Conservation (phyloP, 495 filamentous ascomycete genomes). For the Mycothermus thermophilus region DNA sequence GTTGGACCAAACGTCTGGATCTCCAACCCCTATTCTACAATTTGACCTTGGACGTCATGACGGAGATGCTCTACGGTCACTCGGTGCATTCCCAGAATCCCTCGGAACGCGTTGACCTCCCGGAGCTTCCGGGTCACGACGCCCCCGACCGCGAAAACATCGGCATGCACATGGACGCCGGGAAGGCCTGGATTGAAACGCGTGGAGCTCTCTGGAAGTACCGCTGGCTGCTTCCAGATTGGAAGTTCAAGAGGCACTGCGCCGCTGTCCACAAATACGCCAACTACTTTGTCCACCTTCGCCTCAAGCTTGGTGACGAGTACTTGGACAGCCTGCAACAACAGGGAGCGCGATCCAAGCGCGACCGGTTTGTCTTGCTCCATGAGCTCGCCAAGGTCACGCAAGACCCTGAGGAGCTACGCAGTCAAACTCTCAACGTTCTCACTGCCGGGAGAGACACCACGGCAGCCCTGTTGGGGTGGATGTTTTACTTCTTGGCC, state of each 20-base stretch:
- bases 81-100: conserved; percentile 24
- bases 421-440: conserved; percentile 51
- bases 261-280: conserved; percentile 34
- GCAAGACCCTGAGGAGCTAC: conserved; percentile 41
- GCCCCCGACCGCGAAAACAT: conserved; percentile 19
- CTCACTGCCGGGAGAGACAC: conserved; percentile 47
- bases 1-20: conserved; percentile 30
- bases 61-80: conserved; percentile 60
- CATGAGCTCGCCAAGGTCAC: conserved; percentile 48
- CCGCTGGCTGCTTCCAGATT: conserved; percentile 34
- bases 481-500: conserved; percentile 40
- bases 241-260: conserved; percentile 30
- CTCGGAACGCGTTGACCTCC: conserved; percentile 6
- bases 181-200: conserved; percentile 32
- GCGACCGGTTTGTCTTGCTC: conserved; percentile 45
- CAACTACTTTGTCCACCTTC: conserved; percentile 33
- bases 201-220: conserved; percentile 31
- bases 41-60: conserved; percentile 56
- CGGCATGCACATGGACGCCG: conserved; percentile 31
- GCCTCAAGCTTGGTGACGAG: conserved; percentile 7
- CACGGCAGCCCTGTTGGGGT: conserved; percentile 43
- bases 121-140: conserved; percentile 4
- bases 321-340: conserved; percentile 6
- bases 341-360: neutral
- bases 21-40: conserved; percentile 51